Percentiles rank a stretch among this genome's conserved stretches.
These are phyloP conservation scores for Piper longum DNA, from an alignment of 164 flowering plant species.

Conservation along the genomic window DNA sequence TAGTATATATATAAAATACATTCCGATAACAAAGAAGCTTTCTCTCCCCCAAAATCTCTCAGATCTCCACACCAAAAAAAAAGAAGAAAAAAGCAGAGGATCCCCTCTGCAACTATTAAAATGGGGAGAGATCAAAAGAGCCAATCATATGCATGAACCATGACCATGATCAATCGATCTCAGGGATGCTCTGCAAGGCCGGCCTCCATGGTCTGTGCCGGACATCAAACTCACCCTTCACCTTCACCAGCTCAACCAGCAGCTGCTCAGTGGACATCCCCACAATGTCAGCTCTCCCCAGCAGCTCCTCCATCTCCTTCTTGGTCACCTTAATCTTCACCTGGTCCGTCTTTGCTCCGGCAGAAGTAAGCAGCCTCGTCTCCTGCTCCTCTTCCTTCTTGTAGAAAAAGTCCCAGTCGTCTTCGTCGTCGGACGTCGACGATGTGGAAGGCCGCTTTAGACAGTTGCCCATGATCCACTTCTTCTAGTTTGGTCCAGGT, in stretches of 20 bases:
- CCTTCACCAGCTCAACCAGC: slow-evolving; percentile 1
- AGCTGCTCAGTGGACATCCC: slow-evolving; percentile 4
- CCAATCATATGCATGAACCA: no score
- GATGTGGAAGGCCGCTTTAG: background rate
- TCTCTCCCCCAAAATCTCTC: no score
- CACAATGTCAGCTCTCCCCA: background rate
- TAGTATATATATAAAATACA: no score
- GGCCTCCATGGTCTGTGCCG: slow-evolving; percentile 32
- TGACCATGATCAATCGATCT: slow-evolving; percentile 6
- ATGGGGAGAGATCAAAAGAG: no score
- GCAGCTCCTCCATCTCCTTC: slow-evolving; percentile 6
- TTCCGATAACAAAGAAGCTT: no score
- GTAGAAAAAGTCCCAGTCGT: background rate
- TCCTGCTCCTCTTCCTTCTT: background rate
- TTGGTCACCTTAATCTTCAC: slow-evolving; percentile 5
- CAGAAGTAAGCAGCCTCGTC: background rate
- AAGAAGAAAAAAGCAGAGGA: no score
- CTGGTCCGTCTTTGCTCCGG: background rate
- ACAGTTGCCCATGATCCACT: slow-evolving; percentile 1
- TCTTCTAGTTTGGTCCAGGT: background rate
- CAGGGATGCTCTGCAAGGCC: slow-evolving; percentile 33
- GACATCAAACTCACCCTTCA: background rate
- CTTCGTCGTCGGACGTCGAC: background rate
- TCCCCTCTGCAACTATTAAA: no score
- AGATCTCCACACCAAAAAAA: no score